Conservation (phyloP, 257 asterid species). For the Capsicum rhomboideum region DNA sequence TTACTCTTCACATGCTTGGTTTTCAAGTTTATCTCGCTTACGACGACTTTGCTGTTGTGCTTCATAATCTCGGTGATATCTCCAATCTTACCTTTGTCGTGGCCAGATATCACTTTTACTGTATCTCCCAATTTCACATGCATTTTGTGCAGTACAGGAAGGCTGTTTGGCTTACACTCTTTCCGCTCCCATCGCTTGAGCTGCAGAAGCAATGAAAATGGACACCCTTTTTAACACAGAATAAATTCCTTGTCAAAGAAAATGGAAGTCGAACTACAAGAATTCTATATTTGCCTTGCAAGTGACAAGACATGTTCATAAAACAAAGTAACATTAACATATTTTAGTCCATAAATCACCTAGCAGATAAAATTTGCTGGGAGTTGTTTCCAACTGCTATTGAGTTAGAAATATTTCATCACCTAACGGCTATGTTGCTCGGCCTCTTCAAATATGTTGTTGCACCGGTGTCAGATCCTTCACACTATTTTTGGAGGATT, state of each 20-base stretch:
- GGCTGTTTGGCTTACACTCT: conserved; percentile 92
- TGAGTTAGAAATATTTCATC: neutral
- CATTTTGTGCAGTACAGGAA: conserved; percentile 76
- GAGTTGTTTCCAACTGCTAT: too few species aligned
- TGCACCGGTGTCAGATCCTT: too few species aligned
- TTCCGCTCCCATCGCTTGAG: conserved; percentile 86
- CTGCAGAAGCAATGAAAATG: conserved; percentile 24
- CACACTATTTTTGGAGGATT: too few species aligned
- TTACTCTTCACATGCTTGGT: conserved; percentile 85
- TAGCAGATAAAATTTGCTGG: neutral
- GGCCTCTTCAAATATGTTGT: too few species aligned
- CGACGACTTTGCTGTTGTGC: conserved; percentile 66
- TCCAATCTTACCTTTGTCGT: conserved; percentile 79
- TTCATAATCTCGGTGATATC: conserved; percentile 57
- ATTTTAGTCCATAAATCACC: neutral
- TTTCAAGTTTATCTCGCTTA: conserved; percentile 80
- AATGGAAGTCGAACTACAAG: neutral
- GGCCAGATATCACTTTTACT: conserved; percentile 84
- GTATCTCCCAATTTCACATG: conserved; percentile 90
- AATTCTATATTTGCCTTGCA: neutral
- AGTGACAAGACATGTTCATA: neutral
- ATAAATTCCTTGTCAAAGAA: neutral
- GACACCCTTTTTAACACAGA: neutral
- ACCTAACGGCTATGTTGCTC: neutral
- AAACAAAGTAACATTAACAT: neutral